phyloP scores from a whole-genome alignment of 192 early-diverging fungal genomes.

The Obelidium mucronatum region DNA sequence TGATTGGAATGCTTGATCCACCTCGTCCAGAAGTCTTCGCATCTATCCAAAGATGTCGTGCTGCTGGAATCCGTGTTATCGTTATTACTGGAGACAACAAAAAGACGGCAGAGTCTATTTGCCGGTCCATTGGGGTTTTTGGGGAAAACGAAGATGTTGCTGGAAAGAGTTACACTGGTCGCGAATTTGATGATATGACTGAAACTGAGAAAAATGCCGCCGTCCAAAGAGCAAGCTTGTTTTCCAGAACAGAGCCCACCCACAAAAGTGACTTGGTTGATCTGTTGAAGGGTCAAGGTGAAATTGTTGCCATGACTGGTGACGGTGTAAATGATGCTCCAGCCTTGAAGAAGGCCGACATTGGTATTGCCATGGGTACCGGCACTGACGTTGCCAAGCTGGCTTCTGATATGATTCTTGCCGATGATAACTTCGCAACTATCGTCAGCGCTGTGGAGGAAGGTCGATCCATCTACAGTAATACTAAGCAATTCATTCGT shows the following conservation, averaged over 20 bases:
- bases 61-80: slow-evolving; percentile 97
- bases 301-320: slow-evolving; percentile 94
- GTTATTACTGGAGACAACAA: slow-evolving; percentile 99
- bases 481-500: slow-evolving; percentile 99
- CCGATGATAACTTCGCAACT: slow-evolving; percentile 99
- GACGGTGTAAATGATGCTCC: slow-evolving; percentile 99
- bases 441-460: slow-evolving; percentile 98
- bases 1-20: slow-evolving; percentile 97
- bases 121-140: slow-evolving; percentile 94
- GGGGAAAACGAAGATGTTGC: slow-evolving; percentile 64
- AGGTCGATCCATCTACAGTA: slow-evolving; percentile 97
- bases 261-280: slow-evolving; percentile 97
- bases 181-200: slow-evolving; percentile 92
- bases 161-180: slow-evolving; percentile 84
- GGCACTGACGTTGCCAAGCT: slow-evolving; percentile 99
- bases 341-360: slow-evolving; percentile 97
- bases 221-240: slow-evolving; percentile 79
- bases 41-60: slow-evolving; percentile 85
- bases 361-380: slow-evolving; percentile 98
- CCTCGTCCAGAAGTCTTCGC: slow-evolving; percentile 89
- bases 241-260: slow-evolving; percentile 94
- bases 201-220: slow-evolving; percentile 74
- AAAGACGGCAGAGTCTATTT: slow-evolving; percentile 96
- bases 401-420: slow-evolving; percentile 97
- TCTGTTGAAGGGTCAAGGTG: slow-evolving; percentile 82